Conservation (phyloP, 2,329 filamentous ascomycete species). For the Exophiala lecanii-corni region DNA sequence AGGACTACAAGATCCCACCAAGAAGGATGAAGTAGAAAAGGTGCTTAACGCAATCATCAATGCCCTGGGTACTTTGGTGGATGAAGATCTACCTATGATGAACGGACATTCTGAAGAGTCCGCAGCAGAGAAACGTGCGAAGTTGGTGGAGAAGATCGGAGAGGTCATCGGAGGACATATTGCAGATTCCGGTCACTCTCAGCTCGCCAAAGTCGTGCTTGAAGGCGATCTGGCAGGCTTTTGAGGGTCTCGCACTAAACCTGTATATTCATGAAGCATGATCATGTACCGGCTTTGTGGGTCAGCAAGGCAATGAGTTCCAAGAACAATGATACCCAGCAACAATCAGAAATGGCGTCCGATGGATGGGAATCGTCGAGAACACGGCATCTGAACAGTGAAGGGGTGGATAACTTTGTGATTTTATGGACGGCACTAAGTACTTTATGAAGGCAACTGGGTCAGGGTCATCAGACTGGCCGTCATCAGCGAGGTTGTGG, state of each 20-base stretch:
- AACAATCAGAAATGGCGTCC: too few relatives aligned
- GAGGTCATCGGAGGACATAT: constrained; percentile 39
- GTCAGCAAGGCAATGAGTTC: too few relatives aligned
- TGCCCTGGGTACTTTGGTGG: constrained; percentile 51
- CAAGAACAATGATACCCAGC: too few relatives aligned
- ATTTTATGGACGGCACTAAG: too few relatives aligned
- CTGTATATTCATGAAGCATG: not conserved
- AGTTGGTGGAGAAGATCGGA: constrained; percentile 44
- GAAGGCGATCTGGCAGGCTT: constrained; percentile 16
- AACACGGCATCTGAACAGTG: too few relatives aligned
- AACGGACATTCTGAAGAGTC: constrained; percentile 37
- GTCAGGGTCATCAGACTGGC: too few relatives aligned
- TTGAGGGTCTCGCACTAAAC: constrained; percentile 5
- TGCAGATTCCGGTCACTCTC: constrained; percentile 37
- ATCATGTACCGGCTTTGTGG: too few relatives aligned
- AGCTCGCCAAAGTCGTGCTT: constrained; percentile 38
- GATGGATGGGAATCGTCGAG: too few relatives aligned
- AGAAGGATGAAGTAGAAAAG: constrained; percentile 56
- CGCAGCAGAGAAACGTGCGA: constrained; percentile 35
- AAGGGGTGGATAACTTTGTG: too few relatives aligned
- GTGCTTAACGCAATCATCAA: constrained; percentile 55
- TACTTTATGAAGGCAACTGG: too few relatives aligned
- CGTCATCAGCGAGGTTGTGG: too few relatives aligned
- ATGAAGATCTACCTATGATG: constrained; percentile 37
- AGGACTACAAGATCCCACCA: constrained; percentile 44